phyloP scores from a whole-genome alignment of 306 rosid species.

The Dicorynia guianensis region DNA sequence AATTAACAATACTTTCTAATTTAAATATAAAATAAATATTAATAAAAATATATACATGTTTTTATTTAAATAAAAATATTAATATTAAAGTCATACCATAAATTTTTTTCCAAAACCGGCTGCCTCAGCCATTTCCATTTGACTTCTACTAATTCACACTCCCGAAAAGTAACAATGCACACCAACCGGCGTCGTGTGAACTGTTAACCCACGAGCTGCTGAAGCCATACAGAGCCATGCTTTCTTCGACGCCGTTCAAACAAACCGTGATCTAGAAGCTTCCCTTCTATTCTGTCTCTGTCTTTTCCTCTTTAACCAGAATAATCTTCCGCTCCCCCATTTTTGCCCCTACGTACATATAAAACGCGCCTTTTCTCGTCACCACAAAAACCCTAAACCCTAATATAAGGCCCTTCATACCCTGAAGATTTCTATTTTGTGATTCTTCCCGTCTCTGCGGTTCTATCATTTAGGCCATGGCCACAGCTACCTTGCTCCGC shows the following conservation, averaged over 20 bases:
- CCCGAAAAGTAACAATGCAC: no score
- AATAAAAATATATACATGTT: no score
- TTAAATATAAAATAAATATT: no score
- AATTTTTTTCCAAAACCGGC: no score
- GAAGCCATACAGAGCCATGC: no score
- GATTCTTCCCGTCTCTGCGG: background rate
- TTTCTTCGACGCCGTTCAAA: background rate
- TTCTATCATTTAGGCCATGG: conserved; percentile 47
- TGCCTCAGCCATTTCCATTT: no score
- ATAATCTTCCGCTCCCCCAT: background rate
- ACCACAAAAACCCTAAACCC: conserved; percentile 41
- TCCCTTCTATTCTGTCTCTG: background rate
- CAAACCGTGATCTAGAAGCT: background rate
- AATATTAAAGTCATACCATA: no score
- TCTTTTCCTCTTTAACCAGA: background rate
- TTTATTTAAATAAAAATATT: no score
- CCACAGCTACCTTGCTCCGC: conserved; percentile 60
- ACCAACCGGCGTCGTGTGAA: no score
- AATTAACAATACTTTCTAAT: no score
- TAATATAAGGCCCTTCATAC: background rate
- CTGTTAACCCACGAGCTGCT: no score
- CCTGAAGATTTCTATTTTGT: background rate
- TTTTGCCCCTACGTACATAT: background rate
- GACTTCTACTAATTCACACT: no score
- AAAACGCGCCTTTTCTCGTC: background rate